Conservation (phyloP, 352 stramenopile genomes). For the Globisporangium alternatum region DNA sequence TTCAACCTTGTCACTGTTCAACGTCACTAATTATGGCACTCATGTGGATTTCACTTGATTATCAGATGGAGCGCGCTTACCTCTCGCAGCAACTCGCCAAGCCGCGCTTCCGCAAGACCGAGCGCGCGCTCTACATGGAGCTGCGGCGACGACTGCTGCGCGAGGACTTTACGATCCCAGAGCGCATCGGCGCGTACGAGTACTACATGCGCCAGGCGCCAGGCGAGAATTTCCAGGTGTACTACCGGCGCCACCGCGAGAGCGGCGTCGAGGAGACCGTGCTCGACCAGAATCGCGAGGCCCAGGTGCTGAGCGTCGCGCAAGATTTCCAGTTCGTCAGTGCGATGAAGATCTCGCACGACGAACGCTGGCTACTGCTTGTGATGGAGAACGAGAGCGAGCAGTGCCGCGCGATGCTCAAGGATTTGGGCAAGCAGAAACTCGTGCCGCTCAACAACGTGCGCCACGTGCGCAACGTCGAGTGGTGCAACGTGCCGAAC, state of each 20-base stretch:
- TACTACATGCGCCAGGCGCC: conserved; percentile 70
- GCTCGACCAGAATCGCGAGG: conserved; percentile 72
- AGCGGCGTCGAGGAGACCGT: conserved; percentile 50
- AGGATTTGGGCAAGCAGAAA: conserved; percentile 29
- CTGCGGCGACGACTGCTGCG: conserved; percentile 59
- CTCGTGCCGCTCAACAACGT: conserved; percentile 36
- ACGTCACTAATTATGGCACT: conserved; percentile 1
- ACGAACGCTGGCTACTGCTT: conserved; percentile 58
- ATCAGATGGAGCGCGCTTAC: conserved; percentile 42
- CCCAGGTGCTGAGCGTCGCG: conserved; percentile 26
- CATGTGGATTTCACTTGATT: not conserved
- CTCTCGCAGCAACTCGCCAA: conserved; percentile 47
- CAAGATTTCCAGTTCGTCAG: conserved; percentile 68
- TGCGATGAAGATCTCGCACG: conserved; percentile 72
- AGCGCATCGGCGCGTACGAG: conserved; percentile 69
- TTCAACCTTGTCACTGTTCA: not conserved
- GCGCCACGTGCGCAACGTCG: conserved; percentile 59
- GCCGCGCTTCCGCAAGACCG: conserved; percentile 52
- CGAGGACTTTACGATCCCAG: conserved; percentile 66
- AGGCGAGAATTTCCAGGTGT: conserved; percentile 74
- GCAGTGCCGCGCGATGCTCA: conserved; percentile 48
- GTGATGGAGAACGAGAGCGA: conserved; percentile 74
- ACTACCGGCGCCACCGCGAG: conserved; percentile 51
- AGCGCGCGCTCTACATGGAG: conserved; percentile 65
- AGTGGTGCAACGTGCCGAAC: conserved; percentile 41